Percentiles rank a stretch among this genome's conserved stretches.
phyloP scores from a whole-genome alignment of 2,329 filamentous ascomycete genomes.

The Fusarium tricinctum region DNA sequence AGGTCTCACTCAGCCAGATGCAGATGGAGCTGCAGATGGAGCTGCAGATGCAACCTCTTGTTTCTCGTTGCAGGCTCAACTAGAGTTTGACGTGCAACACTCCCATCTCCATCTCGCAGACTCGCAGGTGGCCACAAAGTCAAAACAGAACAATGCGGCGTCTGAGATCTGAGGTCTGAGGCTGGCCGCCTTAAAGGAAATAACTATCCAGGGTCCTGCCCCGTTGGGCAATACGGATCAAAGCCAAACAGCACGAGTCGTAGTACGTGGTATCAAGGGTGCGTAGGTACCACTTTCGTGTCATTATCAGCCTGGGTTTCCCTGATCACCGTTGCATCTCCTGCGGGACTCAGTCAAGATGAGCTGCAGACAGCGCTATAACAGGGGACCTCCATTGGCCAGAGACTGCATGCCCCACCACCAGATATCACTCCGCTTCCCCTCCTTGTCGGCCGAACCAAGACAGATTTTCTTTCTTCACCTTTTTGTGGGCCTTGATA shows the following conservation, averaged over 20 bases:
- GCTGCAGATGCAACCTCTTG: neutral
- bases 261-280: slow-evolving; percentile 29
- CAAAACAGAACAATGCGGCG: slow-evolving; percentile 23
- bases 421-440: slow-evolving; percentile 38
- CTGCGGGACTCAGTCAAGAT: slow-evolving; percentile 37
- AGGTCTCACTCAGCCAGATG: slow-evolving; percentile 8
- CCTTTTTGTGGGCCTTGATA: neutral
- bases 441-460: slow-evolving; percentile 44
- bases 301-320: slow-evolving; percentile 35
- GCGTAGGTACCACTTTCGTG: slow-evolving; percentile 31
- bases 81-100: slow-evolving; percentile 13
- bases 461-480: slow-evolving; percentile 7
- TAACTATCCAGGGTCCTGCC: slow-evolving; percentile 42
- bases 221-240: slow-evolving; percentile 32
- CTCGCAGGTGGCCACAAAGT: slow-evolving; percentile 38
- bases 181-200: slow-evolving; percentile 7
- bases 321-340: slow-evolving; percentile 46
- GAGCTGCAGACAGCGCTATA: slow-evolving; percentile 35
- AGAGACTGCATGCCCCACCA: slow-evolving; percentile 33
- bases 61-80: neutral
- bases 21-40: neutral
- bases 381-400: slow-evolving; percentile 34
- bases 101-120: slow-evolving; percentile 18
- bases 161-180: slow-evolving; percentile 9
- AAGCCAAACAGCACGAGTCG: slow-evolving; percentile 36